A percentile compares a stretch with the other conserved stretches of the same genome.
These are phyloP conservation scores for Chytriomyces sp. DNA, from an alignment of 192 early-diverging fungal genomes.

Conservation along the genomic window DNA sequence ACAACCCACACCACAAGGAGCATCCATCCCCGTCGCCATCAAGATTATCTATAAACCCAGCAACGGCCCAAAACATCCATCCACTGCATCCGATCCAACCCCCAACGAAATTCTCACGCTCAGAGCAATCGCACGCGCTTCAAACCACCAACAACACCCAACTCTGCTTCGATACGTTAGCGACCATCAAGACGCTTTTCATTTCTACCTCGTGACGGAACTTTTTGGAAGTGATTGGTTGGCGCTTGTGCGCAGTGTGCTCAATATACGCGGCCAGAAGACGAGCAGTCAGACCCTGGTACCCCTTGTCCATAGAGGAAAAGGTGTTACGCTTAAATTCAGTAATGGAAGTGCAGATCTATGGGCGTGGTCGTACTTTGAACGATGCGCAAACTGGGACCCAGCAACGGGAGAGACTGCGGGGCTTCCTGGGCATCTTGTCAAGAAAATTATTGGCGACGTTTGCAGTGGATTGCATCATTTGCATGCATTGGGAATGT, in stretches of 20 bases:
- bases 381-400: neutral
- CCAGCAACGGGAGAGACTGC: neutral
- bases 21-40: constrained; percentile 5
- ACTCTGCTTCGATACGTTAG: constrained; percentile 18
- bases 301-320: neutral
- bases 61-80: neutral
- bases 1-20: neutral
- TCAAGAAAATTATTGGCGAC: constrained; percentile 6
- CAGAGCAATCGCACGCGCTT: constrained; percentile 8
- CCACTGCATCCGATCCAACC: neutral
- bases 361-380: constrained; percentile 21
- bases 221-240: constrained; percentile 21
- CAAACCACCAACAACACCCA: neutral
- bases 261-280: neutral
- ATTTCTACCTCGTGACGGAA: constrained; percentile 19
- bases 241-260: neutral
- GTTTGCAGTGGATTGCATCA: neutral
- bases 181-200: constrained; percentile 5
- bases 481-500: constrained; percentile 9
- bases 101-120: constrained; percentile 19
- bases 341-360: neutral
- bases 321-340: neutral
- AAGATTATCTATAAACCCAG: constrained; percentile 18
- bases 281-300: neutral
- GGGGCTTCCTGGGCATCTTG: neutral